Percentiles rank a stretch among this genome's conserved stretches.
phyloP scores from a whole-genome alignment of 768 basidiomycete species.

The Candolleomyces aberdarensis region DNA sequence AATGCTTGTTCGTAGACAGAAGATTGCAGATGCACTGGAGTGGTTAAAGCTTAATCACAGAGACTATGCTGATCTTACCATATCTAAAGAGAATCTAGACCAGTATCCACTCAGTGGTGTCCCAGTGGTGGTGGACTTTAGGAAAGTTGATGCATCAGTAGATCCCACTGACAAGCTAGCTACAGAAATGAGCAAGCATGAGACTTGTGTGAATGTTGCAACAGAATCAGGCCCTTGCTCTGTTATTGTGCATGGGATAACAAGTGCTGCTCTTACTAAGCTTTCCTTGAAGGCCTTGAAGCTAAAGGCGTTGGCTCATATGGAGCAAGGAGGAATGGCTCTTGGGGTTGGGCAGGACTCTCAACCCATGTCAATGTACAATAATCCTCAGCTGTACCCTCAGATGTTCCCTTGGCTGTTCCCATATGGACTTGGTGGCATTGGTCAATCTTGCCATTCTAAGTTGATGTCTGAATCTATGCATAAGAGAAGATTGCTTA shows the following conservation, averaged over 20 bases:
- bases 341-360: no score
- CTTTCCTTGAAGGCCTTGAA: no score
- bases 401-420: constrained; percentile 32
- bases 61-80: constrained; percentile 21
- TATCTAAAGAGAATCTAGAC: constrained; percentile 15
- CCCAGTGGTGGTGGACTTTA: neutral
- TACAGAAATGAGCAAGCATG: no score
- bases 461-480: constrained; percentile 14
- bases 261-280: no score
- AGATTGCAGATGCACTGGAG: constrained; percentile 19
- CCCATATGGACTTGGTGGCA: constrained; percentile 30
- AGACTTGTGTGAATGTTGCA: no score
- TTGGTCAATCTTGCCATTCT: constrained; percentile 3
- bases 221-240: no score
- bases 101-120: constrained; percentile 5
- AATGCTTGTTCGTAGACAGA: constrained; percentile 20
- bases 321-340: no score
- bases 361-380: constrained; percentile 8
- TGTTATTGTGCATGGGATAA: no score
- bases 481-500: constrained; percentile 23
- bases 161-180: constrained; percentile 3
- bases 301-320: no score
- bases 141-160: constrained; percentile 13
- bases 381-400: neutral
- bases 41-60: constrained; percentile 25